Base-by-base conservation (phyloP, 495 filamentous ascomycete species). In the Xylaria cubensis region DNA sequence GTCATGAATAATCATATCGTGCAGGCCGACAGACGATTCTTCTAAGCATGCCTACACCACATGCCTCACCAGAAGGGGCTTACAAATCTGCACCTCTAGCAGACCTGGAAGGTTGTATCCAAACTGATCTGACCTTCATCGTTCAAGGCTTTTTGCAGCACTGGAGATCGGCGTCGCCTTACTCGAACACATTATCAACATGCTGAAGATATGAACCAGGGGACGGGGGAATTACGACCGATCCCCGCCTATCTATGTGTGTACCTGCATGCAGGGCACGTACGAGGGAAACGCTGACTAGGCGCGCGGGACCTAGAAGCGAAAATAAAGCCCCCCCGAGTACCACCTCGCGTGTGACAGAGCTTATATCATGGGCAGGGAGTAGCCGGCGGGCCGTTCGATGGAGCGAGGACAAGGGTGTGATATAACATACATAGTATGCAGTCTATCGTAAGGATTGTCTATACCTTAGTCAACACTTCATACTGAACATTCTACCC, bases 391-490 rank as follows among this genome's bases (percentile, higher is more conserved):
- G 50, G 34, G 50, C 67, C 50, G 39, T 50, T 13, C 15, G 44
- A 55, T 56, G 65, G 24, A 56, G 65, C 4, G 46, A 39, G 10
- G 65, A 67, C 65, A 41, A 56, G 65, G 65, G 50, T 67, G 53
- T 9, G 26, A 36, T 55, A 21, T 36, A 56, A 34, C 55, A 41
- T 67, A 42, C 42, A 48, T 29, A 12, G 10, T 42, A 42, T 12
- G 65, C 32, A 39, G 34, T 62, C 41, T 70, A 50, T 61, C 12
- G 65, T 67, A 67, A 67, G 65, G 65, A 56, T 67, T 55, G 65
- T 67, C 29, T 42, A 34, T 50, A 51, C n/a, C 50, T 67, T 67
- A 67, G 65, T 67, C 65, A 67, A 67, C n/a, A 15, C n/a, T 67
- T 29, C n/a, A 46, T 34, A 13, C n/a, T 44, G 6, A 48, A 4